Evolutionary conservation across 192 early-diverging fungal genomes (phyloP).

Genomic region (Geranomyces michiganensis): DNA sequence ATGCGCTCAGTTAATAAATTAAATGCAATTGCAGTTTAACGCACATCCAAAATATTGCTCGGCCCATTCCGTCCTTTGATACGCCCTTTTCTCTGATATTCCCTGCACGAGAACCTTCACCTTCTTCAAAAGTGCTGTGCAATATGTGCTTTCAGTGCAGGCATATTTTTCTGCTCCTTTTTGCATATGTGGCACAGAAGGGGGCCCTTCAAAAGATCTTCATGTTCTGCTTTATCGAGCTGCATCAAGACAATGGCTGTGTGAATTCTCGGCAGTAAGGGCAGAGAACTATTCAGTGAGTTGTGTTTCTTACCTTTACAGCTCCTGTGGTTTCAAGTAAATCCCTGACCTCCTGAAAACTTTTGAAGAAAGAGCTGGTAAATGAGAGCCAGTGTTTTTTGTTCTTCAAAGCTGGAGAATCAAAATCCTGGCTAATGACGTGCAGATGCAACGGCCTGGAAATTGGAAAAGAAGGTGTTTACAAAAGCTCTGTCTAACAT

Average conservation of each 20-base stretch:
- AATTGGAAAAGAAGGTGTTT: too few species aligned
- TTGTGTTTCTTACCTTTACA: slow-evolving; percentile 36
- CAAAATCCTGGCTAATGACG: slow-evolving; percentile 65
- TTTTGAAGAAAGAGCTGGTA: slow-evolving; percentile 60
- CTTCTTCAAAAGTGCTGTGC: background rate
- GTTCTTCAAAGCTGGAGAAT: slow-evolving; percentile 49
- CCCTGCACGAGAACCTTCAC: too few species aligned
- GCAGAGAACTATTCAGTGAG: background rate
- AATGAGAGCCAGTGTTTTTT: slow-evolving; percentile 73
- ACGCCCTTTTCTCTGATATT: too few species aligned
- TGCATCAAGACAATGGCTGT: slow-evolving; percentile 1
- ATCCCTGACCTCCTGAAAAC: slow-evolving; percentile 42
- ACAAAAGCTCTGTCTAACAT: background rate
- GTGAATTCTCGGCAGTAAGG: background rate
- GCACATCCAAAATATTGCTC: too few species aligned
- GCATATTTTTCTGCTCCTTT: slow-evolving; percentile 42
- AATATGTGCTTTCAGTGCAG: slow-evolving; percentile 52
- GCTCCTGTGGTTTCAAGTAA: slow-evolving; percentile 39
- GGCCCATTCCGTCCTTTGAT: too few species aligned
- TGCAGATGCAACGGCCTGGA: slow-evolving; percentile 66
- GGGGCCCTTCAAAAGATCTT: slow-evolving; percentile 45
- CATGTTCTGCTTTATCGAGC: slow-evolving; percentile 36
- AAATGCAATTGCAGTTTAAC: too few species aligned
- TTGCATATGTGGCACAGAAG: slow-evolving; percentile 59
- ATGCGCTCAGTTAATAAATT: too few species aligned